phyloP scores from a whole-genome alignment of 345 rosid genomes.

The Eucalyptus erythrocorys region DNA sequence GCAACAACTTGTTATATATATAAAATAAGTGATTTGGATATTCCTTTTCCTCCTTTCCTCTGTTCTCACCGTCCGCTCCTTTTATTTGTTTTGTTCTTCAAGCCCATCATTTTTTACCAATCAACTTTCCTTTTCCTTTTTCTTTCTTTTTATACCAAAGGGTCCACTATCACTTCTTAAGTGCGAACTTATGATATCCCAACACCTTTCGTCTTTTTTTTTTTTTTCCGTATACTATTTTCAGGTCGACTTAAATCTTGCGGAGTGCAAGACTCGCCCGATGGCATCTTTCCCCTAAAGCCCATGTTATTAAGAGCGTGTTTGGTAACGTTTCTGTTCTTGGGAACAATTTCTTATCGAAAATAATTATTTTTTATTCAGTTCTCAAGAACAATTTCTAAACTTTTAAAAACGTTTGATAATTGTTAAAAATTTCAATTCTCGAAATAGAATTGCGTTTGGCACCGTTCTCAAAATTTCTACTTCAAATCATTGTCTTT shows the following conservation, averaged over 20 bases:
- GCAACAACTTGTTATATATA: not conserved
- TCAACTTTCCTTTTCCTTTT: not conserved
- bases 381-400: too few species aligned
- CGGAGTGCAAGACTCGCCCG: not conserved
- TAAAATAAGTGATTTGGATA: not conserved
- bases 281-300: too few species aligned
- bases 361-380: too few species aligned
- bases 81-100: not conserved
- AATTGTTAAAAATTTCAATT: fast-evolving
- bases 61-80: too few species aligned
- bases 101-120: not conserved
- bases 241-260: not conserved
- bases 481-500: too few species aligned
- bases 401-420: too few species aligned
- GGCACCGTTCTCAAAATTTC: too few species aligned
- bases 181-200: not conserved
- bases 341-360: too few species aligned
- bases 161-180: not conserved
- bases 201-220: too few species aligned
- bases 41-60: too few species aligned
- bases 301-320: fast-evolving
- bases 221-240: not conserved
- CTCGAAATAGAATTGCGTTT: fast-evolving
- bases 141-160: not conserved
- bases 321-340: fast-evolving